phyloP scores from a whole-genome alignment of 108 stramenopile species.

The Cylindrotheca closterium region DNA sequence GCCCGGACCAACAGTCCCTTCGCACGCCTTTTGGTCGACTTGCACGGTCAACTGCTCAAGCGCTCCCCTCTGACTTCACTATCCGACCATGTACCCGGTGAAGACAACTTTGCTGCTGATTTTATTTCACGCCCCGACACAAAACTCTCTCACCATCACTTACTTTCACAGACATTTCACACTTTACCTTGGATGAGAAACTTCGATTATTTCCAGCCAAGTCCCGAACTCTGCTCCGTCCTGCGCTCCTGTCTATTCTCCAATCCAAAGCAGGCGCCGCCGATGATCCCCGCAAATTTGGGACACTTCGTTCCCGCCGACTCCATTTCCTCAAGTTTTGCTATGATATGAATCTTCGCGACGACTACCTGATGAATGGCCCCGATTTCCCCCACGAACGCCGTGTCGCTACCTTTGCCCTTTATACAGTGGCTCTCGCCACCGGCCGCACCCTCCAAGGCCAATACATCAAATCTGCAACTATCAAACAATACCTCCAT shows the following conservation, averaged over 20 bases:
- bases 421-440: neutral
- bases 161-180: neutral
- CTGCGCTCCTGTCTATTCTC: conserved; percentile 1
- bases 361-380: neutral
- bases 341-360: neutral
- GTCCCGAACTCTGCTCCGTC: conserved; percentile 5
- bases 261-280: neutral
- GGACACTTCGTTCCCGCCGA: conserved; percentile 9
- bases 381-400: neutral
- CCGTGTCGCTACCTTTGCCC: neutral
- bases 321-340: conserved; percentile 6
- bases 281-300: neutral
- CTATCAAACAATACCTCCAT: conserved; percentile 3
- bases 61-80: neutral
- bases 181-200: neutral
- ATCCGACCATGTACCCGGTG: neutral
- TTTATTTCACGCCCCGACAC: conserved; percentile 1
- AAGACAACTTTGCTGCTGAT: conserved; percentile 1
- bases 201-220: conserved; percentile 2
- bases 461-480: neutral
- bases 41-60: neutral
- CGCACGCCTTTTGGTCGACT: neutral
- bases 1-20: neutral
- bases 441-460: neutral
- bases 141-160: neutral